Evolutionary conservation across 306 rosid genomes (phyloP).

Genomic region (Glycine latifolia): DNA sequence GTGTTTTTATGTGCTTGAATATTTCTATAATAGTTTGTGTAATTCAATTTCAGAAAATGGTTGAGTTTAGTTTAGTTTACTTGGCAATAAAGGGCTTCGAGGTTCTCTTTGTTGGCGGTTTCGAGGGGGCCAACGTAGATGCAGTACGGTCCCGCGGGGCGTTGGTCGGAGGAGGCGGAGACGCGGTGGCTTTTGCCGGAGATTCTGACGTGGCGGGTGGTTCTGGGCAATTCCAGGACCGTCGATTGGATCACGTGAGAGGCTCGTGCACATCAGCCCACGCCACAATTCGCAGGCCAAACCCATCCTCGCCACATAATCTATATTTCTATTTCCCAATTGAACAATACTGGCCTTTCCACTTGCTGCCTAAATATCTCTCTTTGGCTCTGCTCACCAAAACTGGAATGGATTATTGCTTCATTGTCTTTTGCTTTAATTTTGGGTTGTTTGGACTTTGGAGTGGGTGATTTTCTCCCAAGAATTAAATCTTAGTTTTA

Average conservation of each 20-base stretch:
- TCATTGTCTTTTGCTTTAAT: too few species aligned
- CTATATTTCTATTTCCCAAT: not conserved
- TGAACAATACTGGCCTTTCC: not conserved
- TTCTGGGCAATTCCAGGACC: constrained; percentile 47
- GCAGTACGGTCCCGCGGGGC: constrained; percentile 67
- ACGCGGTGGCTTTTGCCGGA: constrained; percentile 51
- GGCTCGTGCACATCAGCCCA: constrained; percentile 54
- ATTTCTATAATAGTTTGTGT: too few species aligned
- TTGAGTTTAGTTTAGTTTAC: not conserved
- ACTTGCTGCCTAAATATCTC: too few species aligned
- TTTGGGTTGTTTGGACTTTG: too few species aligned
- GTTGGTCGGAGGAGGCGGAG: constrained; percentile 49
- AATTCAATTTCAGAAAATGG: not conserved
- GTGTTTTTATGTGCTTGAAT: constrained; percentile 58
- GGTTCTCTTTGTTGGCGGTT: constrained; percentile 81
- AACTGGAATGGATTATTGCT: too few species aligned
- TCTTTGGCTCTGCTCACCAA: too few species aligned
- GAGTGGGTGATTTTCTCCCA: too few species aligned
- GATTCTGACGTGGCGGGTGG: constrained; percentile 55
- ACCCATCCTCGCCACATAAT: not conserved
- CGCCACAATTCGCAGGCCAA: not conserved
- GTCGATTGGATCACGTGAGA: constrained; percentile 46
- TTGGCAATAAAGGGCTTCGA: constrained; percentile 84
- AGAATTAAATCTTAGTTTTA: too few species aligned
- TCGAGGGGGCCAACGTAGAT: constrained; percentile 83